Base-by-base conservation (phyloP, 495 filamentous ascomycete species). In the Talaromyces proteolyticus region DNA sequence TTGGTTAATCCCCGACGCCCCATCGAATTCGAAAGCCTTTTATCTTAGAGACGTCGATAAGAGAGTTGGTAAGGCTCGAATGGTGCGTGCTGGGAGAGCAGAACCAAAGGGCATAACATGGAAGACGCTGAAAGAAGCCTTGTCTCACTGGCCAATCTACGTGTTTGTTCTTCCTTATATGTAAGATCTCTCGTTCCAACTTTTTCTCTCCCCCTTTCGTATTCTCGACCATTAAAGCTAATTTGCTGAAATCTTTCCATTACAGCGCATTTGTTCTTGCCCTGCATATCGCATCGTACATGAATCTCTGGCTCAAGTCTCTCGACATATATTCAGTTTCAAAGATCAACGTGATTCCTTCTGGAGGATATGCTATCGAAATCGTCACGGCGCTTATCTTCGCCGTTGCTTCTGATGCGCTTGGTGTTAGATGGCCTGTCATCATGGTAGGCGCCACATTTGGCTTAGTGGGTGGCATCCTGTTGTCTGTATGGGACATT, bases 321-420 rank as follows among this genome's bases (percentile, higher is more conserved):
- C 29, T 40, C 4, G 18, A 23, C 8, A 23, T 39, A 8, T 48
- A 48, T 20, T 22, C 17, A 3, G 46, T 48, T 3, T 26, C 29
- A 16, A 39, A 48, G 24, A 40, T 61, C 45, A 78, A 78, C 56
- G 56, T 67, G 2, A 73, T 71, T 36, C 74, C 75, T 3, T 69
- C 70, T 1, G 69, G 70, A 17, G 60, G 68, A 10, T 66, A 70
- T 16, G 72, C 66, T 4, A 57, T 77, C 6, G 57, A 68, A 1
- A 70, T 75, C 6, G 48, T 75, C 14, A 66, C 39, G 29, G 34
- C 46, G 3, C 34, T 48, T 10, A 14, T 40, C 14, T 48, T 38
- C 12, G 46, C 46, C 34, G 22, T 39, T 5, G 24, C 34, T 11
- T 40, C 34, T 21, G 46, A 48, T 23, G 46, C 46, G 19, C 17